These are phyloP conservation scores for Fusarium armeniacum DNA, from an alignment of 2,329 filamentous ascomycete species.

Conservation along the genomic window DNA sequence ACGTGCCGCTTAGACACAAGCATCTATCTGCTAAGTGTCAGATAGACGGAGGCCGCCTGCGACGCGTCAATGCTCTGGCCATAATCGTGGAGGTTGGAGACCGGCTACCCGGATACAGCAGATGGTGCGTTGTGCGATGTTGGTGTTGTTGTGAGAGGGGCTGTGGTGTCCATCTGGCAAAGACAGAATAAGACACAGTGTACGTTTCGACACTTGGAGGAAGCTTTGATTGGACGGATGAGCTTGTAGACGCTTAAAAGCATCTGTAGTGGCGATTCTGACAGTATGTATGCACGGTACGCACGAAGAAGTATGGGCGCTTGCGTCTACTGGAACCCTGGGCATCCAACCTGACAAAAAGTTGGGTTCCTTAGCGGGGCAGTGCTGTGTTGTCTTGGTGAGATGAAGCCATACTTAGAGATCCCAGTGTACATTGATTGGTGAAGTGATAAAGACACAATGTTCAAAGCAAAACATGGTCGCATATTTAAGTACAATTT, in stretches of 20 bases:
- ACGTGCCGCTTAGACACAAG: neutral
- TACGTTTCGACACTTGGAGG: neutral
- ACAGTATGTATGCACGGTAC: slow-evolving; percentile 33
- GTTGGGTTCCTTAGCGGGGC: slow-evolving; percentile 19
- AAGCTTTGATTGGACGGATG: slow-evolving; percentile 24
- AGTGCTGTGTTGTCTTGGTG: slow-evolving; percentile 16
- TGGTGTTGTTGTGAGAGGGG: slow-evolving; percentile 36
- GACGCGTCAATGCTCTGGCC: slow-evolving; percentile 8
- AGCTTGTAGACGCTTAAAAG: neutral
- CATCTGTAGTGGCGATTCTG: slow-evolving; percentile 6
- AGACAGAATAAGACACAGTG: slow-evolving; percentile 28
- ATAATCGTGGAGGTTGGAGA: slow-evolving; percentile 27
- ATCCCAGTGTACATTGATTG: neutral
- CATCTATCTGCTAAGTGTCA: neutral
- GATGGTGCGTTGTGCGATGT: slow-evolving; percentile 27
- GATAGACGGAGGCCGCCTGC: slow-evolving; percentile 33
- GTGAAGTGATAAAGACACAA: neutral
- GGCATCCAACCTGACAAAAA: slow-evolving; percentile 4
- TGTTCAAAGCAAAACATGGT: slow-evolving; percentile 1
- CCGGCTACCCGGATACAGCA: slow-evolving; percentile 20
- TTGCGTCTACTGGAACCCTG: slow-evolving; percentile 18
- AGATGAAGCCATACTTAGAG: slow-evolving; percentile 18
- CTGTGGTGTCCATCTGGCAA: slow-evolving; percentile 24
- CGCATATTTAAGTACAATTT: neutral
- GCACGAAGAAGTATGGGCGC: neutral